Conservation (phyloP, 768 basidiomycete genomes). For the Phylloporus sp. region DNA sequence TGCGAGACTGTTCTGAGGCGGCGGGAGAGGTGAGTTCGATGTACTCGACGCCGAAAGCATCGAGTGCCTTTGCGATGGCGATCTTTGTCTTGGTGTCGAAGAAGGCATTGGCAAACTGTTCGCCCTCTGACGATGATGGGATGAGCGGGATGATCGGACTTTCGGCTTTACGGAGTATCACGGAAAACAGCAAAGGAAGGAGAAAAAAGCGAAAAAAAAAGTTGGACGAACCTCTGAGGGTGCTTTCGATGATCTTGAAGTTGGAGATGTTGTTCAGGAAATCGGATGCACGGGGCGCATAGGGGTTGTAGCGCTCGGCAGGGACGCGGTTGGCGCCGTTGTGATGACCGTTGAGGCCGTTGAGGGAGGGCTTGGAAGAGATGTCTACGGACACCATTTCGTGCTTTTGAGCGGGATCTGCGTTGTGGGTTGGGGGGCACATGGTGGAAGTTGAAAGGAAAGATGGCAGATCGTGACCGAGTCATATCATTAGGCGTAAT, state of each 20-base stretch:
- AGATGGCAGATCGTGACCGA: constrained; percentile 1
- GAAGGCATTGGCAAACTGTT: constrained; percentile 99
- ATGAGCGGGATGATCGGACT: constrained; percentile 13
- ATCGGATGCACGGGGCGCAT: constrained; percentile 87
- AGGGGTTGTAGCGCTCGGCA: constrained; percentile 59
- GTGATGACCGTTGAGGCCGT: constrained; percentile 38
- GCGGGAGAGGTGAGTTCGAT: constrained; percentile 98
- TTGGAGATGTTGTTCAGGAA: constrained; percentile 90
- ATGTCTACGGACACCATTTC: constrained; percentile 71
- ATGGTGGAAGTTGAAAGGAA: constrained; percentile 2
- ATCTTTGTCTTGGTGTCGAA: constrained; percentile 99
- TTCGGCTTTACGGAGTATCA: background rate
- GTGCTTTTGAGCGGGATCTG: constrained; percentile 40
- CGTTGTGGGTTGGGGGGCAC: constrained; percentile 58
- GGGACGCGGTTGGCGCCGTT: constrained; percentile 35
- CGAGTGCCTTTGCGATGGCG: constrained; percentile 95
- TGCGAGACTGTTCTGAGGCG: constrained; percentile 90
- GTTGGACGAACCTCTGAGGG: constrained; percentile 70
- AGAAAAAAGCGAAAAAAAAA: background rate
- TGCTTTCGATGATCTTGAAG: constrained; percentile 96
- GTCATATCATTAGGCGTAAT: constrained; percentile 5
- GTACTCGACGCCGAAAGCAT: constrained; percentile 99
- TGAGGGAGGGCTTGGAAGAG: constrained; percentile 32
- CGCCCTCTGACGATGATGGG: constrained; percentile 73
- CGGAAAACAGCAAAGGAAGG: background rate